phyloP scores from a whole-genome alignment of 2,329 filamentous ascomycete species.

The Xylaria sp. region DNA sequence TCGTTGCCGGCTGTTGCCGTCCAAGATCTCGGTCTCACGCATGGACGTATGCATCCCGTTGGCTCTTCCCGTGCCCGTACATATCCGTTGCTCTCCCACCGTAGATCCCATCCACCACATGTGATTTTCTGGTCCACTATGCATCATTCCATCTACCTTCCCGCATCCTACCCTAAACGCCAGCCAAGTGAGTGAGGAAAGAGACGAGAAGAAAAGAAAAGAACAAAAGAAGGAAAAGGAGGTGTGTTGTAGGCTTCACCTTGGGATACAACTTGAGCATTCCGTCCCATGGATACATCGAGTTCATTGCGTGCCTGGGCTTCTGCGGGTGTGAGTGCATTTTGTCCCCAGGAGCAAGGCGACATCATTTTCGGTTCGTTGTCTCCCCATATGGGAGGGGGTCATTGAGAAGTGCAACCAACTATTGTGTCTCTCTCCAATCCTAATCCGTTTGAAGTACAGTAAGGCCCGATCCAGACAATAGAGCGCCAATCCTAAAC shows the following conservation, averaged over 20 bases:
- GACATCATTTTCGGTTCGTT: background rate
- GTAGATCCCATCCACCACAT: conserved; percentile 47
- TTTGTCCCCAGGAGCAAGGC: background rate
- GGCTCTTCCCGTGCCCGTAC: conserved; percentile 49
- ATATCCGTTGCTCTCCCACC: conserved; percentile 46
- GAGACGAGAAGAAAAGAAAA: background rate
- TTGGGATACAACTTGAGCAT: background rate
- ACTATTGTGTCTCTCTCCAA: conserved; percentile 18
- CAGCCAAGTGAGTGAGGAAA: background rate
- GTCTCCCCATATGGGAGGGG: conserved; percentile 8
- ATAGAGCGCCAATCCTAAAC: conserved; percentile 11
- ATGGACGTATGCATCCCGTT: conserved; percentile 48
- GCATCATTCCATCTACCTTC: conserved; percentile 41
- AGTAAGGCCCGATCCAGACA: conserved; percentile 14
- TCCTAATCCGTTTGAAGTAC: background rate
- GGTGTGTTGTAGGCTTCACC: background rate
- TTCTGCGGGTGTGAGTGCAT: conserved; percentile 9
- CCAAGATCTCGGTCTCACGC: conserved; percentile 44
- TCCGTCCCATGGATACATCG: background rate
- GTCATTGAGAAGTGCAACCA: background rate
- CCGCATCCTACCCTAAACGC: conserved; percentile 38
- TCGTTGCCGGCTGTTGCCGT: conserved; percentile 38
- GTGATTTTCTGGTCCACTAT: conserved; percentile 42
- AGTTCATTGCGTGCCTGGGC: background rate
- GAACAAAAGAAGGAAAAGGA: background rate